phyloP scores from a whole-genome alignment of 108 stramenopile genomes.

The Nannochloropsis gaditana region DNA sequence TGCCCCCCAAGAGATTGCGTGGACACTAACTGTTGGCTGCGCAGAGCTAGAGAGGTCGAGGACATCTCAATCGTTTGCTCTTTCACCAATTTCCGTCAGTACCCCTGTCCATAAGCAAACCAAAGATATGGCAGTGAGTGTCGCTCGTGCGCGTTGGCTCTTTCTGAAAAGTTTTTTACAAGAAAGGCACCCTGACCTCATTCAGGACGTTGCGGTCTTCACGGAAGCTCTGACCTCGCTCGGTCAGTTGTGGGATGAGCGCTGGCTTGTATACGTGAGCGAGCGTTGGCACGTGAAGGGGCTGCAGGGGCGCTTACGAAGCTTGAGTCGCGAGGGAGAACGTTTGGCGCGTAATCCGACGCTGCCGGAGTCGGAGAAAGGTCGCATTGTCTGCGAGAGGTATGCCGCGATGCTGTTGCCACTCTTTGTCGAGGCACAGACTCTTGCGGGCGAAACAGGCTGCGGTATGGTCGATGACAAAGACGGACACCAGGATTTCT shows the following conservation, averaged over 20 bases:
- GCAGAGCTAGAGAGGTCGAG: background rate
- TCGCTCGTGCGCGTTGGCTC: background rate
- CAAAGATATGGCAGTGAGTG: background rate
- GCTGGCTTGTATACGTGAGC: background rate
- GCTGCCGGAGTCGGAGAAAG: background rate
- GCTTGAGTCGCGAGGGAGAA: background rate
- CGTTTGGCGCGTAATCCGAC: background rate
- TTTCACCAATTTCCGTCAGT: background rate
- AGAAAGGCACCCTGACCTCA: background rate
- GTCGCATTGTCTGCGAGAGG: background rate
- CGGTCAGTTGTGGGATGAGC: background rate
- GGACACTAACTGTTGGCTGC: background rate
- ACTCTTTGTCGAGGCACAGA: background rate
- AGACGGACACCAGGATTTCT: background rate
- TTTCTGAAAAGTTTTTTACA: background rate
- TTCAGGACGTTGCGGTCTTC: background rate
- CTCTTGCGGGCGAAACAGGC: background rate
- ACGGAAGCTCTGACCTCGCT: background rate
- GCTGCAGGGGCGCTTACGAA: conserved; percentile 3
- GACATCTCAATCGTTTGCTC: background rate
- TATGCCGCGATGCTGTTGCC: background rate
- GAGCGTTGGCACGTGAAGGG: conserved; percentile 12
- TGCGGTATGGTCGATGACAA: background rate
- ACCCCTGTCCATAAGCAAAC: background rate
- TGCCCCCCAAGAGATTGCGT: background rate